Evolutionary conservation across 2,329 filamentous ascomycete species (phyloP).

Genomic region (Tolypocladium inflatum): DNA sequence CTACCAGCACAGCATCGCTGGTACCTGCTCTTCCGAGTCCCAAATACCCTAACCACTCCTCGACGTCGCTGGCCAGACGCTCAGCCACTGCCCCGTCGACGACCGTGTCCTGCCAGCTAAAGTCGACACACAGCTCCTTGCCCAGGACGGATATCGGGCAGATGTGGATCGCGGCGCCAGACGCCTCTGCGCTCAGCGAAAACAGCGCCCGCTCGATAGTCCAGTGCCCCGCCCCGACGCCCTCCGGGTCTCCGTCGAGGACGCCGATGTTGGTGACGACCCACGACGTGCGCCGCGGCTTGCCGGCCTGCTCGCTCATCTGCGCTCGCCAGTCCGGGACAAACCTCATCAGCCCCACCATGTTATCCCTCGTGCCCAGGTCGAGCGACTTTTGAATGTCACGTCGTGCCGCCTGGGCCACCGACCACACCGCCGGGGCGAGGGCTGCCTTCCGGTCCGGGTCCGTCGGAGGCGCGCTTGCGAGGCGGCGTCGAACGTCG

Average conservation of each 20-base stretch:
- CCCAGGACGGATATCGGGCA: slow-evolving; percentile 12
- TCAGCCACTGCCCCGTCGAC: slow-evolving; percentile 10
- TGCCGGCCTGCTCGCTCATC: slow-evolving; percentile 8
- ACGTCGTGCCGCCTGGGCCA: slow-evolving; percentile 2
- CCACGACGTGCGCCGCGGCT: slow-evolving; percentile 12
- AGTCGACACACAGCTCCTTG: slow-evolving; percentile 12
- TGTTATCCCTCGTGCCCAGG: slow-evolving; percentile 12
- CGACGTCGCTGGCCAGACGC: slow-evolving; percentile 8
- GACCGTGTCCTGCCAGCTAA: slow-evolving; percentile 13
- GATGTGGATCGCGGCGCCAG: slow-evolving; percentile 11
- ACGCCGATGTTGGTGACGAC: slow-evolving; percentile 17
- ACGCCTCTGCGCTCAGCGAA: slow-evolving; percentile 11
- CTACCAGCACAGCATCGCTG: not conserved
- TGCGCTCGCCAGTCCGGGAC: slow-evolving; percentile 14
- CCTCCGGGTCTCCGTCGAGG: slow-evolving; percentile 9
- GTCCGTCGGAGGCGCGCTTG: slow-evolving; percentile 3
- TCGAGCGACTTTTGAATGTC: slow-evolving; percentile 10
- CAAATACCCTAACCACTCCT: not conserved
- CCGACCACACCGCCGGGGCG: slow-evolving; percentile 13
- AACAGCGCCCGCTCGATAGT: slow-evolving; percentile 11
- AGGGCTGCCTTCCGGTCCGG: slow-evolving; percentile 2
- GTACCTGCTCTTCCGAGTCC: not conserved
- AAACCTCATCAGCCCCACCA: slow-evolving; percentile 12
- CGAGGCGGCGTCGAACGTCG: not conserved
- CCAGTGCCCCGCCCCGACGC: slow-evolving; percentile 7